These are phyloP conservation scores for Bipolaris cookei DNA, from an alignment of 2,329 filamentous ascomycete species.

Conservation along the genomic window DNA sequence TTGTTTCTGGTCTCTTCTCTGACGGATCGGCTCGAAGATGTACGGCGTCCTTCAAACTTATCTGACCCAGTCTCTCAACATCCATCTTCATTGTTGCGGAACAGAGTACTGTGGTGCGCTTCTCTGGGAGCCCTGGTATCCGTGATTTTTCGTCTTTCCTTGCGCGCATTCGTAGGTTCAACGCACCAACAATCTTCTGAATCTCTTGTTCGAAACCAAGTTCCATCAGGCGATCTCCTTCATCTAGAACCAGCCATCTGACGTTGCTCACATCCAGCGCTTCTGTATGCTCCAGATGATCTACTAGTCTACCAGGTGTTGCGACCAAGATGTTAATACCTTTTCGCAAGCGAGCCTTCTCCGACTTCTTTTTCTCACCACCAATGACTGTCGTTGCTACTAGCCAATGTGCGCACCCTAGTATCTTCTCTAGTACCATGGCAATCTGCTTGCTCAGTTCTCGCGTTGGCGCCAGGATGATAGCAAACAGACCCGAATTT, in stretches of 20 bases:
- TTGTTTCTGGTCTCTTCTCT: slow-evolving; percentile 58
- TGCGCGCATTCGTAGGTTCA: slow-evolving; percentile 69
- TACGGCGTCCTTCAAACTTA: slow-evolving; percentile 90
- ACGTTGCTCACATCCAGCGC: slow-evolving; percentile 87
- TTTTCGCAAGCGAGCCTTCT: slow-evolving; percentile 92
- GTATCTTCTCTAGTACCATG: slow-evolving; percentile 79
- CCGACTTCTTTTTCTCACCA: slow-evolving; percentile 76
- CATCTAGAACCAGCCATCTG: slow-evolving; percentile 91
- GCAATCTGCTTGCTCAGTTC: slow-evolving; percentile 95
- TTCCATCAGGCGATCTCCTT: slow-evolving; percentile 98
- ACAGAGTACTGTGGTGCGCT: slow-evolving; percentile 86
- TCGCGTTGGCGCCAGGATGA: slow-evolving; percentile 91
- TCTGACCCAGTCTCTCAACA: slow-evolving; percentile 90
- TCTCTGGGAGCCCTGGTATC: slow-evolving; percentile 70
- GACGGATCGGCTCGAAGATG: slow-evolving; percentile 75
- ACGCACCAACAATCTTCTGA: slow-evolving; percentile 79
- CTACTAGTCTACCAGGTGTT: slow-evolving; percentile 86
- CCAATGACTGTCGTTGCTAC: slow-evolving; percentile 85
- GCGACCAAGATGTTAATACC: slow-evolving; percentile 95
- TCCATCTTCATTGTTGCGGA: slow-evolving; percentile 99
- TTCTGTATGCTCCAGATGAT: slow-evolving; percentile 92
- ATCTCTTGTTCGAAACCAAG: slow-evolving; percentile 96
- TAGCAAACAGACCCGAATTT: slow-evolving; percentile 88
- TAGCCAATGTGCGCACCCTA: slow-evolving; percentile 92
- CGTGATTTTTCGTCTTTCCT: slow-evolving; percentile 66